Evolutionary conservation across 495 filamentous ascomycete genomes (phyloP).

Genomic region (Copromyces sp.): DNA sequence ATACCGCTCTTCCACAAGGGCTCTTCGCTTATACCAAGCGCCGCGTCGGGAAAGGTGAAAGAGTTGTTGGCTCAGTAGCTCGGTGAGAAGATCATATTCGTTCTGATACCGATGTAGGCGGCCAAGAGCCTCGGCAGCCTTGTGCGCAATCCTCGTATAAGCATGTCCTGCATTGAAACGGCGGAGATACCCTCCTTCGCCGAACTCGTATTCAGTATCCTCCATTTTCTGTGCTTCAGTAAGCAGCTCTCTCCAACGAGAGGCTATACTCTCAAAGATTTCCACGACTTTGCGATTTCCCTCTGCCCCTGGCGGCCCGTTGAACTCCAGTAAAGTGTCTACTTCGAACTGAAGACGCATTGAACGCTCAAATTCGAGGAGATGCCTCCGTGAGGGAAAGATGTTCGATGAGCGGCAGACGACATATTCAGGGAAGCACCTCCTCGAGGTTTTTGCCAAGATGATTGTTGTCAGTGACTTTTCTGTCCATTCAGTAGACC

Average conservation of each 20-base stretch:
- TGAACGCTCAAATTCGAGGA: conserved; percentile 84
- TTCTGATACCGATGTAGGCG: conserved; percentile 69
- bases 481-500: conserved; percentile 94
- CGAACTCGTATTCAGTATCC: conserved; percentile 65
- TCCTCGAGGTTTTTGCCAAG: conserved; percentile 72
- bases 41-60: conserved; percentile 82
- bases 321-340: conserved; percentile 77
- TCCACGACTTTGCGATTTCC: conserved; percentile 51
- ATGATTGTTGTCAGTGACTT: conserved; percentile 95
- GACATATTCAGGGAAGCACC: conserved; percentile 84
- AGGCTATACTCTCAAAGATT: conserved; percentile 64
- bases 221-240: conserved; percentile 72
- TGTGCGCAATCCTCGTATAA: conserved; percentile 88
- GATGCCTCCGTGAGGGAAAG: conserved; percentile 60
- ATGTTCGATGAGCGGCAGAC: conserved; percentile 86
- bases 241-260: conserved; percentile 68
- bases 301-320: conserved; percentile 58
- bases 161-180: conserved; percentile 90
- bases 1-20: conserved; percentile 89
- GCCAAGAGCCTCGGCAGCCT: conserved; percentile 66
- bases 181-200: conserved; percentile 84
- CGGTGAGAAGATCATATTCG: conserved; percentile 64
- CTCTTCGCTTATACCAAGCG: conserved; percentile 93
- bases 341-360: conserved; percentile 74
- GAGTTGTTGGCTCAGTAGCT: conserved; percentile 69